Percentiles rank a stretch among this genome's conserved stretches.
Evolutionary conservation across 179 eudicot genomes (phyloP).

Genomic region (Patellifolia procumbens): DNA sequence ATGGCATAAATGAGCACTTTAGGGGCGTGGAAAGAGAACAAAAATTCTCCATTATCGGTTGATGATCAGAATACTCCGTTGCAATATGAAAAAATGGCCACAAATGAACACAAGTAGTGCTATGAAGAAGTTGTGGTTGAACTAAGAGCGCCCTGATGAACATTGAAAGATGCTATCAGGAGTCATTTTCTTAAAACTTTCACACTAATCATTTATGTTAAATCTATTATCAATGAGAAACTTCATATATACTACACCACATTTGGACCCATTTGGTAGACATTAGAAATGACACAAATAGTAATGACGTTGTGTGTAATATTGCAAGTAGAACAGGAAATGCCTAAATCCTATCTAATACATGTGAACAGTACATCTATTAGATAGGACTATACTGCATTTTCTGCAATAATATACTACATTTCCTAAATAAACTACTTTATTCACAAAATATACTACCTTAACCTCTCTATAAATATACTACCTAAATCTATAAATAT

Average conservation of each 20-base stretch:
- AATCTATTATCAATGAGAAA: not conserved
- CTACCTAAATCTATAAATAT: too few relatives aligned
- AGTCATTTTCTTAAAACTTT: not conserved
- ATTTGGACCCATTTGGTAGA: not conserved
- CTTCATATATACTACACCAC: not conserved
- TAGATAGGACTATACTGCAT: too few relatives aligned
- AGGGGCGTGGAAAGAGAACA: conserved; percentile 22
- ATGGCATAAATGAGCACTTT: conserved; percentile 34
- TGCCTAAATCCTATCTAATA: too few relatives aligned
- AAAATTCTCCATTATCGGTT: conserved; percentile 18
- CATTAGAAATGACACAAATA: too few relatives aligned
- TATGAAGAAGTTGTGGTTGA: conserved; percentile 19
- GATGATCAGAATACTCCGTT: conserved; percentile 30
- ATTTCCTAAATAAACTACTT: too few relatives aligned
- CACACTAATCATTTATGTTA: not conserved
- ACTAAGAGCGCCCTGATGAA: conserved; percentile 26
- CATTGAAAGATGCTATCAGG: conserved; percentile 1
- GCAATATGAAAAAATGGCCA: conserved; percentile 34
- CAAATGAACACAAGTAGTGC: conserved; percentile 15
- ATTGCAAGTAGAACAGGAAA: too few relatives aligned
- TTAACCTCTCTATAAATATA: too few relatives aligned
- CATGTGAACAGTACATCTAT: too few relatives aligned
- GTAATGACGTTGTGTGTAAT: too few relatives aligned
- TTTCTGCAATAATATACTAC: too few relatives aligned
- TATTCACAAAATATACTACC: too few relatives aligned